Evolutionary conservation across 306 rosid species (phyloP), one percentile per base, ranked within the genome.

Genomic region (Sicyos edulis): DNA sequence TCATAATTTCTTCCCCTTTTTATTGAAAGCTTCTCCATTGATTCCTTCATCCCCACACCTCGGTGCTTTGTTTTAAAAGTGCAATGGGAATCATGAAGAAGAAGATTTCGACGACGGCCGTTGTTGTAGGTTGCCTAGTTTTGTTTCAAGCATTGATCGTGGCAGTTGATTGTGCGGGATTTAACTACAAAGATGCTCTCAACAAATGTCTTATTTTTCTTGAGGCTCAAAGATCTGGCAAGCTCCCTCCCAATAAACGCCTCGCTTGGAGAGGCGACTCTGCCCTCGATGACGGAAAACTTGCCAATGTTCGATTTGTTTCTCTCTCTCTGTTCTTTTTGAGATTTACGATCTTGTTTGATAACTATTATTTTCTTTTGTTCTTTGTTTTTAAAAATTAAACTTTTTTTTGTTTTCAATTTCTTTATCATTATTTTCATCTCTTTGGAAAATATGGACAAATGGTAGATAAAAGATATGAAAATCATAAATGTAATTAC

Each of bases 211-310:
- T 93, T 37, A 76, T 93, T n/a, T 93, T 90, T 83, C 78, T 90
- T 2, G 98, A 93, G 76, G 96, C 96, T 24, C 98, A 93, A 83
- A 73, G 98, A 44, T 93, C 98, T 19, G 98, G 98, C 20, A 93
- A 88, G 59, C 92, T 93, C 55, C 96, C 98, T 69, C 53, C 84
- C 17, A 83, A 64, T 69, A 75, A 84, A 10, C 82, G 97, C 77
- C 82, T 78, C 0, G 68, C 96, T 22, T 93, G 98, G 98, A 83
- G 98, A 82, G 97, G 92, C 45, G 97, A 93, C 80, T 93, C 98
- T 0, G 97, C 82, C 7, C 86, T 93, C 0, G 84, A 90, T 8
- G 98, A 90, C 15, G 98, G 98, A 16, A 81, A 88, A 76, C 78
- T 75, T 0, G 92, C 65, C 13, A 77, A 86, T 40, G 98, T 86